Base-by-base conservation (phyloP, 2,329 filamentous ascomycete species). In the Trichoderma sp. region DNA sequence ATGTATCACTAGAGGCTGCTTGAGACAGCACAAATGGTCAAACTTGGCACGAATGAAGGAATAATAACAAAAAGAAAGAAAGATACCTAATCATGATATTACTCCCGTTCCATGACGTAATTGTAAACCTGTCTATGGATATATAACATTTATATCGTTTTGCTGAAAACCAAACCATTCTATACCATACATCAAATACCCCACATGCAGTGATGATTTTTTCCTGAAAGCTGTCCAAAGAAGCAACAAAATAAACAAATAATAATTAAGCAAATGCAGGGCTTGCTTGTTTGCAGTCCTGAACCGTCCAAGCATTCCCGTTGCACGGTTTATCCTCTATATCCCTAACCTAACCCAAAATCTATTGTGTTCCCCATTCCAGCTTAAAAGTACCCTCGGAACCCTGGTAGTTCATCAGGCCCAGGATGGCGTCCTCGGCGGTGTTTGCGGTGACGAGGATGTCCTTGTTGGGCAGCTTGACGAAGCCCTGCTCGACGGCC, bases 391-490 rank as follows among this genome's bases (percentile, higher is more conserved):
- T 90, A 11, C 93, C 93, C 78, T 92, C 88, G 0, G 93, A 93
- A 63, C 93, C 90, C 85, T 91, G 90, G 86, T 99, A 99, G 45
- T 93, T 88, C 77, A 86, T 89, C 83, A 99, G 86, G 62, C 88
- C 89, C 77, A 87, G 85, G 78, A 97, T 88, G 16, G 95, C 95
- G 73, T 94, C 92, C 62, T 94, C 91, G 1, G 93, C 89, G 66
- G 88, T 91, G 79, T 88, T 89, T 6, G 94, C 95, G 82, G 96
- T 94, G 1, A 93, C 91, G 79, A 98, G 85, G 78, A 99, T 98
- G 12, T 89, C 87, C 66, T 89, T 90, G 84, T 95, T 96, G 24
- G 87, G 90, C 41, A 87, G 84, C 71, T 89, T 89, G 66, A 99
- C 91, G 81, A 98, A 98, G 1, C 94, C 94, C 76, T 93, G 89